Base-by-base conservation (phyloP, 345 rosid species). In the Linum lewisii region DNA sequence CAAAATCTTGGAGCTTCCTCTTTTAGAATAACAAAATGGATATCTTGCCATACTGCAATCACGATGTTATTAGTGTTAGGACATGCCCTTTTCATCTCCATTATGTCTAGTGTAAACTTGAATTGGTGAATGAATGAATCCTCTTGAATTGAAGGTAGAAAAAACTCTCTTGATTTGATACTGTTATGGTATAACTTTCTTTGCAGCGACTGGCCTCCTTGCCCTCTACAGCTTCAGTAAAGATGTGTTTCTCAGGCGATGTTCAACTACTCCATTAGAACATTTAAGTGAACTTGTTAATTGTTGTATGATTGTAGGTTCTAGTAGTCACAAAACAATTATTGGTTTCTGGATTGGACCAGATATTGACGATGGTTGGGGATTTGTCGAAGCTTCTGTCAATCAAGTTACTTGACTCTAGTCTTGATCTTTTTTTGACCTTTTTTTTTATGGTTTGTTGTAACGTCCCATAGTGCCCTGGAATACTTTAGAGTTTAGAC, bases 271-370 rank as follows among this genome's bases (percentile, higher is more conserved):
- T 53, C 57, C 57, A 53, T 53, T 53, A 10, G 23, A 16, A 1
- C 57, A 53, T 21, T n/a, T 53, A 19, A 53, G 26, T 18, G 21
- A n/a, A 2, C 44, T 54, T 66, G 57, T 45, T 68, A 56, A 72
- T 62, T 75, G 67, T 70, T 64, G 59, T 65, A 65, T 38, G 72
- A 63, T 37, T 60, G 65, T 62, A 63, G 71, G 76, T 70, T 72
- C 77, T 57, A 74, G 75, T 72, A 67, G 63, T 64, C 57, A 10
- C 58, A 65, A 51, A 22, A 69, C 24, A 54, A 65, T 81, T 53
- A 58, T 66, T 60, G 95, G 90, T 65, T 84, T 69, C 67, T 84
- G 95, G 95, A 75, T 79, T 24, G 86, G 88, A 58, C 95, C 86
- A 19, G 90, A 87, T 73, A 59, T 68, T 51, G 86, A 87, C 26